Conservation (phyloP, 2,329 filamentous ascomycete species). For the Colletotrichum truncatum region DNA sequence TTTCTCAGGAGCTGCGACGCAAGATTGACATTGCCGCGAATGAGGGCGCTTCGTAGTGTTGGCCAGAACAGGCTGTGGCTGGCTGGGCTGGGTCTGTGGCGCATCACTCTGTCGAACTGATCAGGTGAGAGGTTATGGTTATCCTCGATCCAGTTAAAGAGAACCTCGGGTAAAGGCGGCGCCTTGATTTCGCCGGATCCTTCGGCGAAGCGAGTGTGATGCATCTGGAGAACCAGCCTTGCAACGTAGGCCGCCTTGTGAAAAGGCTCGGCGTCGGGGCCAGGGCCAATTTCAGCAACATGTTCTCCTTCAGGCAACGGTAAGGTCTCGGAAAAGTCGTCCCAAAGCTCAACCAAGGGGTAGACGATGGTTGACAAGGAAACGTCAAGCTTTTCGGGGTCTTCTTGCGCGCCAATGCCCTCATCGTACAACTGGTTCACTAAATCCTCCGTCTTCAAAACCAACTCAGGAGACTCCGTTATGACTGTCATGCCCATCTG, state of each 20-base stretch:
- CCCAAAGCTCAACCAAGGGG: constrained; percentile 65
- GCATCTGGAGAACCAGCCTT: constrained; percentile 79
- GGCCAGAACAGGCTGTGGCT: constrained; percentile 87
- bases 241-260: constrained; percentile 84
- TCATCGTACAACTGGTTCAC: constrained; percentile 73
- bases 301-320: constrained; percentile 62
- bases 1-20: constrained; percentile 75
- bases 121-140: constrained; percentile 78
- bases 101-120: constrained; percentile 72
- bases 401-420: constrained; percentile 64
- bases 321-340: constrained; percentile 58
- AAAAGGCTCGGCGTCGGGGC: constrained; percentile 68
- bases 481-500: constrained; percentile 67
- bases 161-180: constrained; percentile 75
- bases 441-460: constrained; percentile 79
- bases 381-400: constrained; percentile 64
- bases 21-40: constrained; percentile 78
- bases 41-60: constrained; percentile 75
- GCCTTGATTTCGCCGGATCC: constrained; percentile 46
- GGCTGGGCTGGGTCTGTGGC: constrained; percentile 76
- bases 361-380: constrained; percentile 63
- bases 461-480: constrained; percentile 74
- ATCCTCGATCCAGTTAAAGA: constrained; percentile 84
- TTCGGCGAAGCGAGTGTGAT: constrained; percentile 67
- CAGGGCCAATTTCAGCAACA: constrained; percentile 71